Evolutionary conservation across 176 grass and related monocot genomes (phyloP), one percentile per base, ranked within the genome.

Genomic region (Puccinellia tenuiflora): DNA sequence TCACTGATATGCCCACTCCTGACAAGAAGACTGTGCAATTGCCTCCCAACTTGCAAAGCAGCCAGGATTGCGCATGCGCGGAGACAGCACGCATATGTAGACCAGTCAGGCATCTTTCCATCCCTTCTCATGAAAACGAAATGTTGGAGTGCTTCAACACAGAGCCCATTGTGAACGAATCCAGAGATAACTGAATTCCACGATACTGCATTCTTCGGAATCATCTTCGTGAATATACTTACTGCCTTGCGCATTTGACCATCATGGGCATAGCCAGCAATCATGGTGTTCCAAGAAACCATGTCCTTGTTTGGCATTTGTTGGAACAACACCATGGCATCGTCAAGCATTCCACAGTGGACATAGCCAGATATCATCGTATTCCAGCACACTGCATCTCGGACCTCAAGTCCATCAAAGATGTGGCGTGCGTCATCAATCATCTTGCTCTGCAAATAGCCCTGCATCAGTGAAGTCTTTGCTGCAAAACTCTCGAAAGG

Each of bases 101-200:
- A 89, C 84, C 91, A 92, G 60, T 92, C 90, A 7, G 81, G 70
- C 30, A 68, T 84, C 22, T 53, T 35, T 59, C 64, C 42, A 35
- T 81, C 81, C 70, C 75, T 85, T 67, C 77, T 84, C 91, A 92
- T 90, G 16, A 87, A 7, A 65, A 84, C 12, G 21, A 90, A 89
- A 85, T 92, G 56, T 6, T 40, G 30, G 50, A 89, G 77, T 79
- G 87, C 87, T 64, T 89, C 83, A 17, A 79, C 38, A 74, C 25
- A 87, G 10, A 85, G 85, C 13, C 84, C 81, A 62, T 90, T 92
- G 34, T 90, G 87, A 42, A 83, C 73, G 56, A 94, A 90, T 33
- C 88, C 86, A 9, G 88, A 91, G 78, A 94, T 90, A 35, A 90
- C 28, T 71, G 88, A 88, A 74, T 93, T 91, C 86, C 92, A 94